Conservation (phyloP, 2,329 filamentous ascomycete genomes). For the Microsporum canis region DNA sequence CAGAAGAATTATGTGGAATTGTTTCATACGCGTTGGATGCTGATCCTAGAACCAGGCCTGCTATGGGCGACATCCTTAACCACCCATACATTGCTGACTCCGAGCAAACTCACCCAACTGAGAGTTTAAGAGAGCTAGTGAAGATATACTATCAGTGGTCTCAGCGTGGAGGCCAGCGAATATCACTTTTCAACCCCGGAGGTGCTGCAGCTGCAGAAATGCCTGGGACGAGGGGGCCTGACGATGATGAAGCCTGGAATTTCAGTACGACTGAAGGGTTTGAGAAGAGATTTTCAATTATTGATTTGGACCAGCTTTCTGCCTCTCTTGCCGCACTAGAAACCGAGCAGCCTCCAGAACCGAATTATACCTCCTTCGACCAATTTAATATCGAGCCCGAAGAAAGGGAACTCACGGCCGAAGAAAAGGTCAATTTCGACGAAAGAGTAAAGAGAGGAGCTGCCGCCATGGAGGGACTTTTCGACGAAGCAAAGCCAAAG, state of each 20-base stretch:
- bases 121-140: conserved; percentile 36
- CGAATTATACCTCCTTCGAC: conserved; percentile 17
- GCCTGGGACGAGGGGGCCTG: conserved; percentile 31
- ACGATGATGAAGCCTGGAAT: conserved; percentile 48
- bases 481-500: conserved; percentile 44
- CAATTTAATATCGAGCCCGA: conserved; percentile 17
- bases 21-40: conserved; percentile 36
- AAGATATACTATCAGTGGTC: conserved; percentile 40
- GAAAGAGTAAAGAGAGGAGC: conserved; percentile 47
- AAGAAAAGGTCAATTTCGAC: conserved; percentile 45
- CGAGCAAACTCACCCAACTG: conserved; percentile 35
- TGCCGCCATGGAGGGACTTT: conserved; percentile 46
- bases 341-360: conserved; percentile 19
- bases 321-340: conserved; percentile 37
- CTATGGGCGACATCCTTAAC: conserved; percentile 37
- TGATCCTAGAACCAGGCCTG: conserved; percentile 34
- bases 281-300: conserved; percentile 41
- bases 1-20: conserved; percentile 35
- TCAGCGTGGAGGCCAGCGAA: conserved; percentile 37
- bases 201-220: conserved; percentile 47
- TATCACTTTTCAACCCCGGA: conserved; percentile 49
- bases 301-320: conserved; percentile 35
- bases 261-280: conserved; percentile 55
- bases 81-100: conserved; percentile 36
- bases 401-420: conserved; percentile 28